A percentile compares a stretch with the other conserved stretches of the same genome.
Conservation (phyloP, 1,284 basidiomycete species). For the Sporisorium reilianum region DNA sequence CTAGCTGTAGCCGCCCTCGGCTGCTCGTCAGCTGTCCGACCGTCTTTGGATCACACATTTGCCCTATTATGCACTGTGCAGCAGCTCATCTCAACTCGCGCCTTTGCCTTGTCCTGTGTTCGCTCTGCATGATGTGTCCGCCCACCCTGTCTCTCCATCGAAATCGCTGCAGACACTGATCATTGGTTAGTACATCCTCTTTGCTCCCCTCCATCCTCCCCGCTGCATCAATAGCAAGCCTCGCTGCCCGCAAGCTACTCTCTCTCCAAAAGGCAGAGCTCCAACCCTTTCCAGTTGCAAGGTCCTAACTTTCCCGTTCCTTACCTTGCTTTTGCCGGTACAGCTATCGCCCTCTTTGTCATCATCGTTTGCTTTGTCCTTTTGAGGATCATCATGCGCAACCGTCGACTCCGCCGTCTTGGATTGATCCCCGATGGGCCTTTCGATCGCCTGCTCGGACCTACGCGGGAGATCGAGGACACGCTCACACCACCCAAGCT, state of each 20-base stretch:
- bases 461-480: slow-evolving; percentile 55
- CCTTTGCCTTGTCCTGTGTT: slow-evolving; percentile 10
- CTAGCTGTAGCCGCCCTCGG: not conserved
- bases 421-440: slow-evolving; percentile 55
- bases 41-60: no score
- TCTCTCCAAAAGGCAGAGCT: slow-evolving; percentile 31
- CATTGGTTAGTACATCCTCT: slow-evolving; percentile 56
- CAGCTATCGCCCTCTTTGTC: slow-evolving; percentile 65
- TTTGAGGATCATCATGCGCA: slow-evolving; percentile 61
- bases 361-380: slow-evolving; percentile 65
- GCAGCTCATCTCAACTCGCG: slow-evolving; percentile 15
- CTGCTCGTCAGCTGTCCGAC: not conserved
- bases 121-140: not conserved
- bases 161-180: slow-evolving; percentile 49
- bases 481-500: slow-evolving; percentile 58
- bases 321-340: slow-evolving; percentile 54
- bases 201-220: slow-evolving; percentile 21
- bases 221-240: slow-evolving; percentile 1
- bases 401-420: slow-evolving; percentile 57
- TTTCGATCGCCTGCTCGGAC: slow-evolving; percentile 53
- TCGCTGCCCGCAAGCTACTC: not conserved
- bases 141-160: not conserved
- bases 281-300: slow-evolving; percentile 6
- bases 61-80: no score
- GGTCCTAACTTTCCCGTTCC: slow-evolving; percentile 51